These are phyloP conservation scores for Thymus quinquecostatus DNA, from an alignment of 257 asterid genomes.

Conservation along the genomic window DNA sequence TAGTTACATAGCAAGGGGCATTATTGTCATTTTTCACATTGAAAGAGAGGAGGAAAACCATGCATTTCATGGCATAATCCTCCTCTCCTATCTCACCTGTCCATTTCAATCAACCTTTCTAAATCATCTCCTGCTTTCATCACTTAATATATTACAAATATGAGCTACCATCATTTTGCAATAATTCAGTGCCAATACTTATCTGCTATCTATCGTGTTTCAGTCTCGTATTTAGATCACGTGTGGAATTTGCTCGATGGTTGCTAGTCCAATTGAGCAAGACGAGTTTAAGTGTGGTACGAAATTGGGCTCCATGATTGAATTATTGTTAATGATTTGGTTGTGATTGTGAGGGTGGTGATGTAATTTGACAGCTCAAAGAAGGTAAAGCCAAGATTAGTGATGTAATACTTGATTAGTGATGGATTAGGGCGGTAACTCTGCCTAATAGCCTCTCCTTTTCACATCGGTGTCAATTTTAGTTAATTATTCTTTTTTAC, in stretches of 20 bases:
- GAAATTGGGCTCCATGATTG: conserved; percentile 1
- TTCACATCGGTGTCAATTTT: conserved; percentile 25
- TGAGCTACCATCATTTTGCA: conserved; percentile 29
- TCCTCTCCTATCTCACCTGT: conserved; percentile 16
- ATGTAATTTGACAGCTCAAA: conserved; percentile 27
- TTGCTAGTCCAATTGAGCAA: no score
- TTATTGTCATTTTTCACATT: conserved; percentile 12
- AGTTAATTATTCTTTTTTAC: background rate
- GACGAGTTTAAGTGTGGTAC: background rate
- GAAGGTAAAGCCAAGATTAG: background rate
- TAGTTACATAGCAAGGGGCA: conserved; percentile 25
- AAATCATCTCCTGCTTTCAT: conserved; percentile 41
- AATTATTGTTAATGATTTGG: conserved; percentile 36
- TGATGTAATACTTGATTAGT: conserved; percentile 9
- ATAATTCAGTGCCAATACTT: background rate
- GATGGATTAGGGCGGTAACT: conserved; percentile 8
- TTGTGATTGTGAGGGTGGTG: conserved; percentile 28
- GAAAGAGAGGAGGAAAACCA: background rate
- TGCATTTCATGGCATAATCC: conserved; percentile 26
- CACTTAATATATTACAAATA: conserved; percentile 16
- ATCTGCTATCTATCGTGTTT: background rate
- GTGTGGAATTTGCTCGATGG: background rate
- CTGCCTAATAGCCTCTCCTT: conserved; percentile 24
- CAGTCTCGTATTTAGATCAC: background rate
- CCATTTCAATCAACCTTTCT: conserved; percentile 40